phyloP scores from a whole-genome alignment of 257 asterid genomes.

The Nicotiana knightiana region DNA sequence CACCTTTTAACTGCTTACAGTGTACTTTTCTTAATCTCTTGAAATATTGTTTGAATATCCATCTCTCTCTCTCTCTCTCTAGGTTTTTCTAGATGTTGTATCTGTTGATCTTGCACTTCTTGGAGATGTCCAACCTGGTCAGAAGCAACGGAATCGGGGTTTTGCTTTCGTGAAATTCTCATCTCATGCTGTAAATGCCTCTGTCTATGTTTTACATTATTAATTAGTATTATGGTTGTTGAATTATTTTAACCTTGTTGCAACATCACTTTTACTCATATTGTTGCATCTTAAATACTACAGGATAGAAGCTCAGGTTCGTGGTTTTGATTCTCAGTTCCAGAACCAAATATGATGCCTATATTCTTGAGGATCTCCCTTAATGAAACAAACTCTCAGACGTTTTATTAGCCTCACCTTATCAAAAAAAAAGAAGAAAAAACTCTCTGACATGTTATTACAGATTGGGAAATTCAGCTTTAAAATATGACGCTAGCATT shows the following conservation, averaged over 20 bases:
- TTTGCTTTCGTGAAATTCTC: slow-evolving; percentile 82
- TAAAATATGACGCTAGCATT: not conserved
- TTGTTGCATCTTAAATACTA: slow-evolving; percentile 66
- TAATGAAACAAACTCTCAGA: slow-evolving; percentile 5
- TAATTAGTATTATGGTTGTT: slow-evolving; percentile 7
- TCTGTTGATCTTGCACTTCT: slow-evolving; percentile 61
- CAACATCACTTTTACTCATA: slow-evolving; percentile 41
- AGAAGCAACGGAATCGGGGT: slow-evolving; percentile 75
- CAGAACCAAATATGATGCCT: slow-evolving; percentile 52
- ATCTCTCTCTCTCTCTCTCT: not conserved
- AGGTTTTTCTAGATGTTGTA: slow-evolving; percentile 77
- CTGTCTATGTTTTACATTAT: slow-evolving; percentile 14
- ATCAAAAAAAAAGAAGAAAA: not conserved
- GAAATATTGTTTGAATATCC: not conserved
- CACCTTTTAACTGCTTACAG: slow-evolving; percentile 6
- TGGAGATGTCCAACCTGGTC: slow-evolving; percentile 47
- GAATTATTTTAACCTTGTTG: slow-evolving; percentile 2
- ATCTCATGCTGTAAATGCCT: slow-evolving; percentile 71
- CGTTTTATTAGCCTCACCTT: slow-evolving; percentile 5
- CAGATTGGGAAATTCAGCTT: slow-evolving; percentile 8
- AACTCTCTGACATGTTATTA: slow-evolving; percentile 1
- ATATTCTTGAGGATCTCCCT: slow-evolving; percentile 24
- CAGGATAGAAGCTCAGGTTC: slow-evolving; percentile 87
- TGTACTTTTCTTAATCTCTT: not conserved
- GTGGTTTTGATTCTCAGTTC: slow-evolving; percentile 80